Percentiles rank a stretch among this genome's conserved stretches.
Conservation (phyloP, 2,329 filamentous ascomycete species). For the Neobulgaria alba region DNA sequence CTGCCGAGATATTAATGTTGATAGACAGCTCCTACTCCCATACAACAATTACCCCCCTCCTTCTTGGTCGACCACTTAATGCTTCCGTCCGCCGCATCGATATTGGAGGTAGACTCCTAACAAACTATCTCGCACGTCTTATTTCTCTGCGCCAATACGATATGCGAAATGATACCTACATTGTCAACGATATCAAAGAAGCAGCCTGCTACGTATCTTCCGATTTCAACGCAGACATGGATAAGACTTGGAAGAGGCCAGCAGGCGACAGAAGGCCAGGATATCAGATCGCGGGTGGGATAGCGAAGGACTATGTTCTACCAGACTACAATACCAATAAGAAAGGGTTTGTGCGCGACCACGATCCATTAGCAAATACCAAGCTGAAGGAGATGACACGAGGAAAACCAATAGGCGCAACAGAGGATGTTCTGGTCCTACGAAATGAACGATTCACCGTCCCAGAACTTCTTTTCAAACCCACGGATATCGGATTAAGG, state of each 20-base stretch:
- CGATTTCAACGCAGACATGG: slow-evolving; percentile 70
- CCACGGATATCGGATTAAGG: slow-evolving; percentile 73
- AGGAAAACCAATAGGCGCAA: slow-evolving; percentile 35
- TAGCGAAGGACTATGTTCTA: slow-evolving; percentile 85
- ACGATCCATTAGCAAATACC: slow-evolving; percentile 59
- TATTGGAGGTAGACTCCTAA: slow-evolving; percentile 85
- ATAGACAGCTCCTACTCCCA: slow-evolving; percentile 91
- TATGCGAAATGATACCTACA: slow-evolving; percentile 86
- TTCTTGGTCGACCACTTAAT: slow-evolving; percentile 73
- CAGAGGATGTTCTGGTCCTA: slow-evolving; percentile 76
- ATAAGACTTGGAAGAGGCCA: slow-evolving; percentile 75
- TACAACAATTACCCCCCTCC: slow-evolving; percentile 80
- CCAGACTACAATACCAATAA: slow-evolving; percentile 61
- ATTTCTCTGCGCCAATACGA: slow-evolving; percentile 90
- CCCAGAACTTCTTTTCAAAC: slow-evolving; percentile 83
- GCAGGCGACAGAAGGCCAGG: slow-evolving; percentile 45
- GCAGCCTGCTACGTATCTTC: slow-evolving; percentile 72
- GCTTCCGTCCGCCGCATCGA: slow-evolving; percentile 76
- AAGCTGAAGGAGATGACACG: slow-evolving; percentile 37
- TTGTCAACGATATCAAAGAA: slow-evolving; percentile 96
- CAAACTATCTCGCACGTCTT: slow-evolving; percentile 84
- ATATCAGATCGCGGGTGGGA: slow-evolving; percentile 40
- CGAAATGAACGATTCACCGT: slow-evolving; percentile 88
- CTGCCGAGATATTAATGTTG: slow-evolving; percentile 75
- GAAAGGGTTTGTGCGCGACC: slow-evolving; percentile 65